Evolutionary conservation across 208 protist genomes (phyloP).

Genomic region (Acanthamoeba divionensis): DNA sequence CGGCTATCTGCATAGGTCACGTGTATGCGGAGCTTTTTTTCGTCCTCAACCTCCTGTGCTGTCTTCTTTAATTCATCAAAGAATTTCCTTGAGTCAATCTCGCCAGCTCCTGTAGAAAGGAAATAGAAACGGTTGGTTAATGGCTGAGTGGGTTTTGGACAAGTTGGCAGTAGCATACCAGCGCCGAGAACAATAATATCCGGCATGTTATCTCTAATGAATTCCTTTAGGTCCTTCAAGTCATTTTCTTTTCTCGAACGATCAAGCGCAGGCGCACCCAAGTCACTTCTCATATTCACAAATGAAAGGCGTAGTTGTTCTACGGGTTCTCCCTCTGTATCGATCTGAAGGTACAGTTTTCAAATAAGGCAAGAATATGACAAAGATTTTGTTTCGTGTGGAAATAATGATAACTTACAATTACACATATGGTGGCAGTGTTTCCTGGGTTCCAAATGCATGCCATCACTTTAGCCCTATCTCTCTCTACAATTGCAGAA

Average conservation of each 20-base stretch:
- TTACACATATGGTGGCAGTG: background rate
- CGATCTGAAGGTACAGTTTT: too few species aligned
- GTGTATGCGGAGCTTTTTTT: background rate
- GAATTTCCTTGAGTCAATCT: constrained; percentile 2
- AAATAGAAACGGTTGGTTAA: too few species aligned
- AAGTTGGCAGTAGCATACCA: too few species aligned
- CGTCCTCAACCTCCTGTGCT: background rate
- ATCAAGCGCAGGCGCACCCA: background rate
- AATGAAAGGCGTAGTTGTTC: too few species aligned
- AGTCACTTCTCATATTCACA: too few species aligned
- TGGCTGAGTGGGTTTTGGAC: too few species aligned
- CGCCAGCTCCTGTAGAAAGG: too few species aligned
- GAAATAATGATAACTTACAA: too few species aligned
- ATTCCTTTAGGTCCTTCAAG: background rate
- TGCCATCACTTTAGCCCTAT: background rate
- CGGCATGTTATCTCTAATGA: background rate
- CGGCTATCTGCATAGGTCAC: constrained; percentile 18
- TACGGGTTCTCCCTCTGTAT: too few species aligned
- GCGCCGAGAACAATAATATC: constrained; percentile 14
- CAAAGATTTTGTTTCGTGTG: too few species aligned
- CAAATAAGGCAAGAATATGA: too few species aligned
- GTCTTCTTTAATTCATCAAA: background rate
- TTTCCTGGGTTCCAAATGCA: background rate
- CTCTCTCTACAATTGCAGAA: background rate
- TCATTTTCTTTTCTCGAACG: background rate